phyloP scores from a whole-genome alignment of 75 land plant genomes.

The Pinus taeda region DNA sequence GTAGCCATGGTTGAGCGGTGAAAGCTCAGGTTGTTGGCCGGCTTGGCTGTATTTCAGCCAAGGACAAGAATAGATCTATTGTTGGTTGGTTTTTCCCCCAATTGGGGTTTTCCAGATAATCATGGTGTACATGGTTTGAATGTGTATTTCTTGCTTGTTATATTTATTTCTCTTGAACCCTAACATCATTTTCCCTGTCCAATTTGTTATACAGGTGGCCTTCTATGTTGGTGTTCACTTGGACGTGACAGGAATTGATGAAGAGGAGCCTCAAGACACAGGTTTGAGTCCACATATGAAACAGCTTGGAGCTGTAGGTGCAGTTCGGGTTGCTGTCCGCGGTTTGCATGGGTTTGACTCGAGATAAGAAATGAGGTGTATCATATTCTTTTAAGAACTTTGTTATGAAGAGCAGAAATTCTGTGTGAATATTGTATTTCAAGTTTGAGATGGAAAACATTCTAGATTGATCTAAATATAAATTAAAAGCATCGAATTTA shows the following conservation, averaged over 20 bases:
- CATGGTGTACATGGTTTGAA: too few relatives aligned
- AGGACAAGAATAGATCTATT: too few relatives aligned
- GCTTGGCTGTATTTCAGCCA: too few relatives aligned
- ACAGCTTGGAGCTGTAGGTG: slow-evolving; percentile 44
- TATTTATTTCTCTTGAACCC: too few relatives aligned
- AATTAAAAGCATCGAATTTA: not conserved
- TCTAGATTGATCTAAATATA: not conserved
- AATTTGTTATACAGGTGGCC: slow-evolving; percentile 29
- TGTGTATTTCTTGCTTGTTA: too few relatives aligned
- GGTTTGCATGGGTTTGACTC: slow-evolving; percentile 36
- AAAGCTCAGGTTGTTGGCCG: too few relatives aligned
- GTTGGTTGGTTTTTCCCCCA: too few relatives aligned
- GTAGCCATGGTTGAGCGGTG: too few relatives aligned
- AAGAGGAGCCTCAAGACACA: slow-evolving; percentile 8
- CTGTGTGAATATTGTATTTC: not conserved
- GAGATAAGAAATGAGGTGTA: not conserved
- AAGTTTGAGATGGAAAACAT: not conserved
- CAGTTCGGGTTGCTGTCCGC: slow-evolving; percentile 41
- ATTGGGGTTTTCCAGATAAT: too few relatives aligned
- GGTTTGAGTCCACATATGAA: slow-evolving; percentile 14
- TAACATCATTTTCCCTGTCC: not conserved
- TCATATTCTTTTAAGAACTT: not conserved
- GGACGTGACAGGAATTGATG: slow-evolving; percentile 20
- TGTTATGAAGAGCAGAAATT: not conserved
- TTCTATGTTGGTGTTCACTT: slow-evolving; percentile 40